Evolutionary conservation across 2,329 filamentous ascomycete species (phyloP).

Genomic region (Aspergillus novoparasiticus): DNA sequence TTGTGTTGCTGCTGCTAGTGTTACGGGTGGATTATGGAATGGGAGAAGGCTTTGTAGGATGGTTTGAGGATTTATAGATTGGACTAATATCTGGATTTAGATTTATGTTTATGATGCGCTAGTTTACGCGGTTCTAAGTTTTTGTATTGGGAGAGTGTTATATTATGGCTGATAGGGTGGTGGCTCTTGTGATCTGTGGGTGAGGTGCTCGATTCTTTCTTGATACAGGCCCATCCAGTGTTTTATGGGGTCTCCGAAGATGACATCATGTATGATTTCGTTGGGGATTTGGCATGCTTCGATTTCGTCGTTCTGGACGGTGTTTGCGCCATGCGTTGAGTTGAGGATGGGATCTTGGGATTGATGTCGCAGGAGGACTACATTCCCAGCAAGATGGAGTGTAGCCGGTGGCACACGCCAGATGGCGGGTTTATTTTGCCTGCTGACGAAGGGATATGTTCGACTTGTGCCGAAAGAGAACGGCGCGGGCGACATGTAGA

Average conservation of each 20-base stretch:
- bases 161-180: background rate
- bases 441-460: constrained; percentile 10
- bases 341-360: background rate
- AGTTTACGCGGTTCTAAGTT: background rate
- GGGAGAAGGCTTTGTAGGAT: too few relatives aligned
- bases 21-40: too few relatives aligned
- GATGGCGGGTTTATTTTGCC: constrained; percentile 29
- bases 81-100: background rate
- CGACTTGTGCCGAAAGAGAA: constrained; percentile 8
- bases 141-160: background rate
- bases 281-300: constrained; percentile 71
- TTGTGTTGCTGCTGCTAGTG: too few relatives aligned
- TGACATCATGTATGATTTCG: constrained; percentile 65
- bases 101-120: background rate
- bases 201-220: constrained; percentile 63
- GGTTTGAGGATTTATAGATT: too few relatives aligned
- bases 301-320: constrained; percentile 55
- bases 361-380: constrained; percentile 62
- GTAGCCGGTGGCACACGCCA: constrained; percentile 30
- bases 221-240: constrained; percentile 81
- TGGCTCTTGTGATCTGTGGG: background rate
- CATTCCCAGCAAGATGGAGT: constrained; percentile 69
- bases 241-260: constrained; percentile 81
- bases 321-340: constrained; percentile 7
- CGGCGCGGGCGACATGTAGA: constrained; percentile 67